These are phyloP conservation scores for Colletotrichum navitas DNA, from an alignment of 2,329 filamentous ascomycete genomes.

Conservation along the genomic window DNA sequence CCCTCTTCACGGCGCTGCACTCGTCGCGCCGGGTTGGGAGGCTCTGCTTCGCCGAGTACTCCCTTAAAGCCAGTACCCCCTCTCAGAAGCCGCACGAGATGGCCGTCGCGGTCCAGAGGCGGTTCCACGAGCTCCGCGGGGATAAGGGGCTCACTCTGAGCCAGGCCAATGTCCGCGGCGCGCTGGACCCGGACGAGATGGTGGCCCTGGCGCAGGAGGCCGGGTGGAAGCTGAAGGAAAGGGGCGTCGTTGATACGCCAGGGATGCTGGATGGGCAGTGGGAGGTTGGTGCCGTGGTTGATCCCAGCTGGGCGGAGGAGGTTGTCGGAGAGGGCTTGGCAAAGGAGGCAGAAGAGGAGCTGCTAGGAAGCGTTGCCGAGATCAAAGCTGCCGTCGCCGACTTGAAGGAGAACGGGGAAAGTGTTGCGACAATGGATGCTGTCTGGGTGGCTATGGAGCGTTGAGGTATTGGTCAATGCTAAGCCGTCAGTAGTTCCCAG, in stretches of 20 bases:
- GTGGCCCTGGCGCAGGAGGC: slow-evolving; percentile 19
- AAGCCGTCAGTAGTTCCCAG: not conserved
- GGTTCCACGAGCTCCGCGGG: slow-evolving; percentile 18
- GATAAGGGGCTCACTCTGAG: slow-evolving; percentile 3
- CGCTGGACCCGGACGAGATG: slow-evolving; percentile 31
- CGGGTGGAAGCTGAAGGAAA: slow-evolving; percentile 29
- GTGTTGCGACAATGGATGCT: slow-evolving; percentile 29
- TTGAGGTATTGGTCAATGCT: not conserved
- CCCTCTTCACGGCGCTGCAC: slow-evolving; percentile 21
- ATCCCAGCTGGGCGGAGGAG: slow-evolving; percentile 23
- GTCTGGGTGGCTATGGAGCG: slow-evolving; percentile 36
- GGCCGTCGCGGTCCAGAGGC: slow-evolving; percentile 29
- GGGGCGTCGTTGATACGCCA: slow-evolving; percentile 25
- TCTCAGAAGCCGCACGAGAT: slow-evolving; percentile 35
- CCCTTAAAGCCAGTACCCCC: not conserved
- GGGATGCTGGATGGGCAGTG: slow-evolving; percentile 37
- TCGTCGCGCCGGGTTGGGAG: not conserved
- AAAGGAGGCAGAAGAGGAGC: slow-evolving; percentile 24
- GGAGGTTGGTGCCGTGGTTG: slow-evolving; percentile 35
- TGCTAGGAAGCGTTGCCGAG: slow-evolving; percentile 16
- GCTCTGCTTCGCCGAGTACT: slow-evolving; percentile 39
- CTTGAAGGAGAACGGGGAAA: slow-evolving; percentile 19
- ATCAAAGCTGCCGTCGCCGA: slow-evolving; percentile 13
- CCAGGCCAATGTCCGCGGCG: slow-evolving; percentile 34
- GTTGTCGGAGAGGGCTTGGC: slow-evolving; percentile 16